These are phyloP conservation scores for Sphaceloma murrayae DNA, from an alignment of 2,329 filamentous ascomycete species.

Conservation along the genomic window DNA sequence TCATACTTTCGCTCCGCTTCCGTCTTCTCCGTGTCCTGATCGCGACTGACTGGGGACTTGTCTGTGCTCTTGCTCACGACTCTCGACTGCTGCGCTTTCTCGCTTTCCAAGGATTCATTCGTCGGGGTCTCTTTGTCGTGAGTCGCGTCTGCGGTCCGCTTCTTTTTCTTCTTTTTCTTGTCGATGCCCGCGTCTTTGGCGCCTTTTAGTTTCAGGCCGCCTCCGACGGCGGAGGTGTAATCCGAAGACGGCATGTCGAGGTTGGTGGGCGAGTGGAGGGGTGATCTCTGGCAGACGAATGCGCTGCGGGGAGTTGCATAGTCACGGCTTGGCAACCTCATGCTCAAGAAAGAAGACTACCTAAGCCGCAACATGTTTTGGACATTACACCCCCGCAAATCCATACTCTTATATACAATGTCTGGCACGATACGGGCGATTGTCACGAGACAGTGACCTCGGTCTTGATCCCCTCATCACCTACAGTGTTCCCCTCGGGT, in stretches of 20 bases:
- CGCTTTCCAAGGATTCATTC: conserved; percentile 6
- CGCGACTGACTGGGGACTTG: conserved; percentile 22
- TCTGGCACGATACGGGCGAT: no score
- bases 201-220: conserved; percentile 79
- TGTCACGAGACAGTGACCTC: conserved; percentile 8
- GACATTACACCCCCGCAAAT: no score
- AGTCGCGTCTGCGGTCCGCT: conserved; percentile 30
- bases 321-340: neutral
- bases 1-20: conserved; percentile 74
- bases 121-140: conserved; percentile 13
- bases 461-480: conserved; percentile 9
- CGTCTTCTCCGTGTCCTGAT: conserved; percentile 51
- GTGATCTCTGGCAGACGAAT: neutral
- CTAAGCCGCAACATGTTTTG: no score
- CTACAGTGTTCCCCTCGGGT: neutral
- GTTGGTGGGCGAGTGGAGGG: neutral
- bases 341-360: no score
- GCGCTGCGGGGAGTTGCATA: neutral
- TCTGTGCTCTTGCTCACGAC: conserved; percentile 26
- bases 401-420: no score
- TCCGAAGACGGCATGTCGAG: conserved; percentile 62
- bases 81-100: conserved; percentile 21
- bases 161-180: conserved; percentile 55
- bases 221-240: conserved; percentile 55
- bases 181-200: conserved; percentile 52